A percentile compares a stretch with the other conserved stretches of the same genome.
Conservation (phyloP, 2,329 filamentous ascomycete species). For the Bipolaris victoriae region DNA sequence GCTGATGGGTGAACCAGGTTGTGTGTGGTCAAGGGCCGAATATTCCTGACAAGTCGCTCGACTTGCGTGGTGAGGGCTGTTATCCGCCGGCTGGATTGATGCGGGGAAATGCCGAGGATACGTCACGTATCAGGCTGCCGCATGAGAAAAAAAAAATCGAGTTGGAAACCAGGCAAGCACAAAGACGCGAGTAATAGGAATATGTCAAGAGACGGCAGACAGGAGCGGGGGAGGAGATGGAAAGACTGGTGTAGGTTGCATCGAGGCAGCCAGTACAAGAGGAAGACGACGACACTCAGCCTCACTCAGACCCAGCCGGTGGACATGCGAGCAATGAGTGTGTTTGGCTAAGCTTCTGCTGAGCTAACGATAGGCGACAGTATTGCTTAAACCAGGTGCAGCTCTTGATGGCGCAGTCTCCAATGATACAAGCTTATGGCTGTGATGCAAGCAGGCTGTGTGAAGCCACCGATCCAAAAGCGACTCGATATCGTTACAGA, state of each 20-base stretch:
- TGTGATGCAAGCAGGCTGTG: conserved; percentile 28
- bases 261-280: neutral
- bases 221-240: conserved; percentile 9
- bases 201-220: neutral
- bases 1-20: neutral
- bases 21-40: neutral
- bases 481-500: conserved; percentile 3
- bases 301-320: conserved; percentile 18
- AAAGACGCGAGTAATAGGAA: neutral
- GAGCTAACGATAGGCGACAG: conserved; percentile 17
- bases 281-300: conserved; percentile 15
- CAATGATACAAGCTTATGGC: conserved; percentile 29
- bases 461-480: conserved; percentile 13
- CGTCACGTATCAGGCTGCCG: neutral
- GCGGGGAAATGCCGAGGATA: neutral
- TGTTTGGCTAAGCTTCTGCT: conserved; percentile 21
- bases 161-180: conserved; percentile 1
- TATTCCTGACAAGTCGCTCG: neutral
- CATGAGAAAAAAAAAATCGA: neutral
- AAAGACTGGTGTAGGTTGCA: conserved; percentile 9
- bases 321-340: conserved; percentile 10
- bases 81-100: neutral
- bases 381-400: conserved; percentile 27
- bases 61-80: neutral
- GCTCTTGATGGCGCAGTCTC: conserved; percentile 13